Base-by-base conservation (phyloP, 495 filamentous ascomycete species). In the Amphirosellinia nigrospora region DNA sequence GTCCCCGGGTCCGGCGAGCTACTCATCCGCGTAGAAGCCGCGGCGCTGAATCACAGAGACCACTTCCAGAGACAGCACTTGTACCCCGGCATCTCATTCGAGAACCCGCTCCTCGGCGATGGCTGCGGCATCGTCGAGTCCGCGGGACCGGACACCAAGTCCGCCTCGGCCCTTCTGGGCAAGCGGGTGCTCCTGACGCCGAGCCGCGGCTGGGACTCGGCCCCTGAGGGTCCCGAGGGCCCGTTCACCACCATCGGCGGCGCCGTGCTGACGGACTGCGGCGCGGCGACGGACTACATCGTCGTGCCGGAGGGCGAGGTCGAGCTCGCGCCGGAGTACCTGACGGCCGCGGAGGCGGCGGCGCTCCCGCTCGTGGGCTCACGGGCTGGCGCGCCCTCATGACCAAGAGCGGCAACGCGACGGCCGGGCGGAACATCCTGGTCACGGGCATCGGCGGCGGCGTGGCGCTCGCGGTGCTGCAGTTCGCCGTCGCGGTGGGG, bases 11-110 rank as follows among this genome's bases (percentile, higher is more conserved):
- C 87, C 21, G 78, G 80, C 67, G 88, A 96, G 72, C 79, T 96
- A 68, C 83, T 93, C 39, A 74, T 98, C 68, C 86, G 86, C 68
- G 74, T 97, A 75, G 85, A 85, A 39, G 91, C 93, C 52, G 91
- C 90, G 10, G 89, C 94, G 19, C 89, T 97, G 64, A 98, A 97
- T 82, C 94, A 97, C 83, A 91, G 93, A 64, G 94, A 97, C 79
- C 86, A 94, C 74, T 97, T 97, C 85, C 90, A 96, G 79, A 92
- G 94, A 66, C 93, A 95, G 76, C 90, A 94, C 74, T 88, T 97
- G 48, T 98, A 98, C 84, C 94, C 94, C 0, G 89, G 87, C 61
- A 88, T 91, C 68, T 89, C 92, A 19, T 97, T 96, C 78, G 53
- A 50, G 15, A 79, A 87, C 36, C 93, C 94, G 0, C 81, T 97